These are phyloP conservation scores for Penicillium canescens DNA, from an alignment of 495 filamentous ascomycete genomes.

Conservation along the genomic window DNA sequence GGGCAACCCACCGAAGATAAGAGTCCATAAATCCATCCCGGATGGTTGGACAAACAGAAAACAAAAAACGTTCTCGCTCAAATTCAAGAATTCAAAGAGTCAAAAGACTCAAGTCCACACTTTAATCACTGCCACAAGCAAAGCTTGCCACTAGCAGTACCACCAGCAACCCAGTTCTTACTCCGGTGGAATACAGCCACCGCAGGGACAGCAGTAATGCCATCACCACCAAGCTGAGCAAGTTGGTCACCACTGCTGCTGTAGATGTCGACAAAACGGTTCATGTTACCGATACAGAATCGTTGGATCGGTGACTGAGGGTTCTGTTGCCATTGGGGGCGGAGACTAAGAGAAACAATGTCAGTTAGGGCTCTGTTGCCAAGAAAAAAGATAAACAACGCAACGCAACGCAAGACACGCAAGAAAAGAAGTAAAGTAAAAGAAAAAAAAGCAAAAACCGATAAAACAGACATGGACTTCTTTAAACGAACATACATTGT, in stretches of 20 bases:
- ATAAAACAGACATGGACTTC: neutral
- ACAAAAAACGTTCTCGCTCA: no score
- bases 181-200: conserved; percentile 88
- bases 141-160: conserved; percentile 89
- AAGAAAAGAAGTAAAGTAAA: neutral
- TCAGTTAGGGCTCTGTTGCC: neutral
- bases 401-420: neutral
- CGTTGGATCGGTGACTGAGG: conserved; percentile 77
- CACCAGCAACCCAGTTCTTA: conserved; percentile 88
- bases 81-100: no score
- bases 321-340: conserved; percentile 85
- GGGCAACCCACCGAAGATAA: no score
- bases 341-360: conserved; percentile 60
- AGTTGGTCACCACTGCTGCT: conserved; percentile 78
- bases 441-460: no score
- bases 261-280: conserved; percentile 92
- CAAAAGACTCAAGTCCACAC: no score
- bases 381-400: neutral
- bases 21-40: no score
- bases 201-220: conserved; percentile 91
- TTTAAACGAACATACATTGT: conserved; percentile 55
- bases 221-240: conserved; percentile 83
- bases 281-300: conserved; percentile 97
- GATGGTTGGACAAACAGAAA: no score
- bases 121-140: conserved; percentile 78